Percentiles rank a stretch among this genome's conserved stretches.
phyloP scores from a whole-genome alignment of 2,329 filamentous ascomycete species.

The Xenosphaeropsis pyriputrescens region DNA sequence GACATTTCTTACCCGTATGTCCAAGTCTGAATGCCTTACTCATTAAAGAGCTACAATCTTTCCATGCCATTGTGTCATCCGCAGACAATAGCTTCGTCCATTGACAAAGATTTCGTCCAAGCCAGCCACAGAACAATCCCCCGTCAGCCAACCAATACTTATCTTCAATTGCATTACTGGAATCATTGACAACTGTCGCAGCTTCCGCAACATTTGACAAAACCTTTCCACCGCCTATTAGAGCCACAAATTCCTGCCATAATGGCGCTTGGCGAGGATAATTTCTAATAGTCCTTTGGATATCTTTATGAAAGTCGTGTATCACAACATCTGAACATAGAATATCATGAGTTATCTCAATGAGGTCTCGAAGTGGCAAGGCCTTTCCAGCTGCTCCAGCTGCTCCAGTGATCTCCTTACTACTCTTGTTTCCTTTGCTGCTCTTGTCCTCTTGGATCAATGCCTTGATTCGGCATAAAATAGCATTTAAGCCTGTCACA shows the following conservation, averaged over 20 bases:
- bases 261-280: conserved; percentile 29
- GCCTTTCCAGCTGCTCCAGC: conserved; percentile 17
- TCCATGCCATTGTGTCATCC: conserved; percentile 10
- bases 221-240: conserved; percentile 44
- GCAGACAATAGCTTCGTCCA: conserved; percentile 9
- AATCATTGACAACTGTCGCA: conserved; percentile 21
- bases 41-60: conserved; percentile 13
- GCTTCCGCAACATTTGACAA: conserved; percentile 41
- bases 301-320: conserved; percentile 26
- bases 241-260: conserved; percentile 47
- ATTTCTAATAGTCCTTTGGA: conserved; percentile 20
- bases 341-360: conserved; percentile 25
- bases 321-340: conserved; percentile 28
- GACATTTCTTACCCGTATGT: conserved; percentile 11
- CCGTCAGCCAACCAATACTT: conserved; percentile 17
- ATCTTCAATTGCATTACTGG: conserved; percentile 9
- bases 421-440: conserved; percentile 11
- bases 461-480: conserved; percentile 53
- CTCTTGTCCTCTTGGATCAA: conserved; percentile 36
- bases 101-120: conserved; percentile 15
- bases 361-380: conserved; percentile 19
- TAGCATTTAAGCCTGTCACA: conserved; percentile 63
- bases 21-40: conserved; percentile 16
- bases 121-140: conserved; percentile 13
- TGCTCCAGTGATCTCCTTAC: conserved; percentile 18